Percentiles rank a stretch among this genome's conserved stretches.
Evolutionary conservation across 305 asterid genomes (phyloP).

Genomic region (Fraxinus xanthoxyloides): DNA sequence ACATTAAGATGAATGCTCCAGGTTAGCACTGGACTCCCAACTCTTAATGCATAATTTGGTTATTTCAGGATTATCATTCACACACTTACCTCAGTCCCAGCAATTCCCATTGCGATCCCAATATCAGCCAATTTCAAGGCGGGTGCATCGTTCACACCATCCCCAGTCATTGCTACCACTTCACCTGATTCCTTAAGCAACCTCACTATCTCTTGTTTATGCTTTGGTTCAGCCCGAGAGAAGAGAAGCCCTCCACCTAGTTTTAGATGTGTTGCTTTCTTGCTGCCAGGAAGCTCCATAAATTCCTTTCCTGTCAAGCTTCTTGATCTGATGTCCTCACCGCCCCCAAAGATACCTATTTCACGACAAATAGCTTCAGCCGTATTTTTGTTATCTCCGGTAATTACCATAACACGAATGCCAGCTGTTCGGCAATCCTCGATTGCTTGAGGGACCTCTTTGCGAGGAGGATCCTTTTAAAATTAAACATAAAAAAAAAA

Average conservation of each 20-base stretch:
- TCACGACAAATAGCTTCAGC: constrained; percentile 94
- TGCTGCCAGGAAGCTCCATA: constrained; percentile 41
- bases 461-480: constrained; percentile 79
- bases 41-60: background rate
- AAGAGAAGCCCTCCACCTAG: constrained; percentile 73
- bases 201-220: constrained; percentile 91
- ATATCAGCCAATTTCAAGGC: constrained; percentile 93
- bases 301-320: constrained; percentile 78
- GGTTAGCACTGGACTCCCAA: background rate
- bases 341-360: constrained; percentile 69
- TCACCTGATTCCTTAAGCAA: constrained; percentile 87
- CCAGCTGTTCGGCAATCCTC: constrained; percentile 93
- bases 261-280: constrained; percentile 47
- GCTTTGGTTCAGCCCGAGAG: constrained; percentile 95
- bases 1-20: background rate
- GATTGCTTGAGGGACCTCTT: constrained; percentile 82
- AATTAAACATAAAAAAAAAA: background rate
- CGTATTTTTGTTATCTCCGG: constrained; percentile 87
- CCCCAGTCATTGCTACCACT: constrained; percentile 97
- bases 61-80: background rate
- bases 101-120: constrained; percentile 92
- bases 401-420: constrained; percentile 85
- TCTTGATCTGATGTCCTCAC: constrained; percentile 53
- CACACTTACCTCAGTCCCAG: constrained; percentile 78
- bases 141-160: constrained; percentile 96